Conservation (phyloP, 2,329 filamentous ascomycete genomes). For the Thielaviopsis populi region DNA sequence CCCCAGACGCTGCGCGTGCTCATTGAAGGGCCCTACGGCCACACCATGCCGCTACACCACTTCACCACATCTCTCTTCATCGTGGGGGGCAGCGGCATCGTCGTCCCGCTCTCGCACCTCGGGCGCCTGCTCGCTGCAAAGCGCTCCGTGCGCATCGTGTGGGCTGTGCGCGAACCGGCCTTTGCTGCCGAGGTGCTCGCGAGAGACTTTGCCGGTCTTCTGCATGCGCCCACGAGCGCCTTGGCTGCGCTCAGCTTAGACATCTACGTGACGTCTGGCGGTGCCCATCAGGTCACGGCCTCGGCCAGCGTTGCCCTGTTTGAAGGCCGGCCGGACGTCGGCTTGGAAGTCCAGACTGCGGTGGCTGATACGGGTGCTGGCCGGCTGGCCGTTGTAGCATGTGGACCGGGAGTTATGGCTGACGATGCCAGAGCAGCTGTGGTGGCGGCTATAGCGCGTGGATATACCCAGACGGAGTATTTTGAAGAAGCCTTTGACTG, state of each 20-base stretch:
- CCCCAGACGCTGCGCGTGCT: conserved; percentile 25
- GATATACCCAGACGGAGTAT: conserved; percentile 25
- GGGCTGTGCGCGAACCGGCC: conserved; percentile 29
- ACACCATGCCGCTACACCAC: conserved; percentile 25
- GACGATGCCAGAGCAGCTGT: conserved; percentile 29
- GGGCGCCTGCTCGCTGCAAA: conserved; percentile 20
- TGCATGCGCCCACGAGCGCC: not conserved
- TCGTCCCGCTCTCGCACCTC: conserved; percentile 29
- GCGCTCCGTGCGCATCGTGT: conserved; percentile 26
- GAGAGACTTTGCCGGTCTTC: conserved; percentile 16
- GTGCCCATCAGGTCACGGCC: not conserved
- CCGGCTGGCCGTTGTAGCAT: conserved; percentile 29
- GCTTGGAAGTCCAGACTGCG: conserved; percentile 23
- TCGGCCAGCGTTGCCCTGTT: conserved; percentile 19
- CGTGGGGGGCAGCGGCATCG: conserved; percentile 32
- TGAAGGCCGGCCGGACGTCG: conserved; percentile 24
- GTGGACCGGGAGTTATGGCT: conserved; percentile 31
- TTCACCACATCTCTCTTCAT: conserved; percentile 30
- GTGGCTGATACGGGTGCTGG: conserved; percentile 19
- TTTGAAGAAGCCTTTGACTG: conserved; percentile 32
- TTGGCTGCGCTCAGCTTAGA: conserved; percentile 20
- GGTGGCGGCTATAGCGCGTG: conserved; percentile 22
- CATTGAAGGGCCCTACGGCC: conserved; percentile 33
- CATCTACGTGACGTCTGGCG: conserved; percentile 25
- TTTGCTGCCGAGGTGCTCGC: conserved; percentile 26